phyloP scores from a whole-genome alignment of 441 rosid genomes.

The Dalechampia spathulata region DNA sequence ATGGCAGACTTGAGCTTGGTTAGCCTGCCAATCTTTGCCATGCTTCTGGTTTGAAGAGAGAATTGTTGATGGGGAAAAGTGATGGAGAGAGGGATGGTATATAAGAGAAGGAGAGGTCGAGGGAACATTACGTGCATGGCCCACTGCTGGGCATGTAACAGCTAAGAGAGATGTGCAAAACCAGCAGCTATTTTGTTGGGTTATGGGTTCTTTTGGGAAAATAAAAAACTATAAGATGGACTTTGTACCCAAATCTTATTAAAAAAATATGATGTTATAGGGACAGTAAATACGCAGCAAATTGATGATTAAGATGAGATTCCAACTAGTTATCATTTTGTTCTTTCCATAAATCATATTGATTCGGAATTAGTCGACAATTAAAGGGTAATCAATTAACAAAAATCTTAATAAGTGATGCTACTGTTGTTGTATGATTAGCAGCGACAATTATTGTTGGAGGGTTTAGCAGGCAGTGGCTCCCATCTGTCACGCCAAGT shows the following conservation, averaged over 20 bases:
- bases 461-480: slow-evolving; percentile 19
- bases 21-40: slow-evolving; percentile 69
- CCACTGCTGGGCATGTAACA: slow-evolving; percentile 54
- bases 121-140: slow-evolving; percentile 28
- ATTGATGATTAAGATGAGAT: too few species aligned
- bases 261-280: too few species aligned
- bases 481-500: slow-evolving; percentile 4
- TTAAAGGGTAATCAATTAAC: background rate
- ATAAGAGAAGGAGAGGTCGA: background rate
- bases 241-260: too few species aligned
- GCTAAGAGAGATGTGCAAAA: slow-evolving; percentile 44
- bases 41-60: slow-evolving; percentile 8
- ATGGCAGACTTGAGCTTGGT: slow-evolving; percentile 86
- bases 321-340: too few species aligned
- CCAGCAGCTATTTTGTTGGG: slow-evolving; percentile 22
- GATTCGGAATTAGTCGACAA: background rate
- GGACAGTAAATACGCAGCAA: too few species aligned
- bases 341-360: too few species aligned
- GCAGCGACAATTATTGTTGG: slow-evolving; percentile 17
- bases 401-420: background rate
- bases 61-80: slow-evolving; percentile 10
- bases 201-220: too few species aligned
- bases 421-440: background rate
- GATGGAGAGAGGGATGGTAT: background rate
- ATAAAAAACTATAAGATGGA: too few species aligned